Percentiles rank a stretch among this genome's conserved stretches.
phyloP scores from a whole-genome alignment of 75 land plant genomes.

The Cupressus sempervirens region DNA sequence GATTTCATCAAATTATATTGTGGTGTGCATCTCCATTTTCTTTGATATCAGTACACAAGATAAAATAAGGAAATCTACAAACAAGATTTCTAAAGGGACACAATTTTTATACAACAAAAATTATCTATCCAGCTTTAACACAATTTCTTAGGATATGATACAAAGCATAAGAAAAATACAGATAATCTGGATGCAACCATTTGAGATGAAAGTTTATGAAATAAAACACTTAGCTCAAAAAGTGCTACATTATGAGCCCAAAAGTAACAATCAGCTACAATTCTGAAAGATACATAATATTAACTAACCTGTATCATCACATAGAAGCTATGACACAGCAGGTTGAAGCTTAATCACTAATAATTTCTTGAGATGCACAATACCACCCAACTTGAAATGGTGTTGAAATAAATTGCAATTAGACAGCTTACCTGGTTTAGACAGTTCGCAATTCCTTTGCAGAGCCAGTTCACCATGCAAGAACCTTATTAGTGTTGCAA shows the following conservation, averaged over 20 bases:
- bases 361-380: neutral
- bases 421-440: neutral
- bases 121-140: neutral
- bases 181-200: neutral
- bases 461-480: neutral
- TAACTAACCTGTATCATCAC: neutral
- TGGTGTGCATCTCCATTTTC: neutral
- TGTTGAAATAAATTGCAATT: neutral
- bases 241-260: neutral
- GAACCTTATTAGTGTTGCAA: neutral
- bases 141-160: neutral
- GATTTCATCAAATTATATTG: neutral
- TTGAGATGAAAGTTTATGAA: neutral
- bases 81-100: neutral
- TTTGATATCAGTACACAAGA: neutral
- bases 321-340: neutral
- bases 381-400: neutral
- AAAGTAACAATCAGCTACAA: neutral
- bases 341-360: neutral
- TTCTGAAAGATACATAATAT: neutral
- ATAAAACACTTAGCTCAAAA: neutral
- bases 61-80: neutral
- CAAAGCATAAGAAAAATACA: neutral
- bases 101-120: neutral
- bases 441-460: neutral